phyloP scores from a whole-genome alignment of 768 basidiomycete species.

The Mycena galopus region DNA sequence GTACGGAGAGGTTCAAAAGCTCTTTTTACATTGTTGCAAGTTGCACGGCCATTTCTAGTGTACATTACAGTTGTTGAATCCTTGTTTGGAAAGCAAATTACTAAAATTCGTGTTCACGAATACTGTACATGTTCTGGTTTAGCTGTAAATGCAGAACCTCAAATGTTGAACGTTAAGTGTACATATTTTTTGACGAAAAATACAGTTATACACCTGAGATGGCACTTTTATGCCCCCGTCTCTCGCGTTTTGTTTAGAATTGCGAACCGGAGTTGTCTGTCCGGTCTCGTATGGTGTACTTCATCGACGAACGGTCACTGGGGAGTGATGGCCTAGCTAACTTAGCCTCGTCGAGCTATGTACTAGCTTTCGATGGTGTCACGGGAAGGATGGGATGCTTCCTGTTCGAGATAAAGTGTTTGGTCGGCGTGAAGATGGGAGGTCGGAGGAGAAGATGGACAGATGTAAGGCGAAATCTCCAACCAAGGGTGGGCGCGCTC shows the following conservation, averaged over 20 bases:
- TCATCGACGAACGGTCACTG: slow-evolving; percentile 12
- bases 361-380: slow-evolving; percentile 8
- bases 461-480: slow-evolving; percentile 8
- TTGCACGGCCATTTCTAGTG: too few species aligned
- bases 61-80: too few species aligned
- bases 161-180: too few species aligned
- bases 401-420: slow-evolving; percentile 19
- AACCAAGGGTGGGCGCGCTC: slow-evolving; percentile 5
- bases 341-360: slow-evolving; percentile 14
- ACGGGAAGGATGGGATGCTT: slow-evolving; percentile 12
- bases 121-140: too few species aligned
- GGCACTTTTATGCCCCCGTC: slow-evolving; percentile 5
- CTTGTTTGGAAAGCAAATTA: too few species aligned
- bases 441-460: neutral
- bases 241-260: slow-evolving; percentile 15
- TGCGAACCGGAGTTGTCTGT: slow-evolving; percentile 19
- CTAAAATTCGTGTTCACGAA: too few species aligned
- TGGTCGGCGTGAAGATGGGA: slow-evolving; percentile 14
- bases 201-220: slow-evolving; percentile 13
- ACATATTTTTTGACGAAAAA: too few species aligned
- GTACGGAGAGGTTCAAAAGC: too few species aligned
- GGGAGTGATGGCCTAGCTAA: slow-evolving; percentile 9
- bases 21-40: too few species aligned
- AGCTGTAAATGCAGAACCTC: too few species aligned
- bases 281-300: slow-evolving; percentile 6